These are phyloP conservation scores for Triticum monococcum DNA, from an alignment of 176 grass and related monocot species.

Conservation along the genomic window DNA sequence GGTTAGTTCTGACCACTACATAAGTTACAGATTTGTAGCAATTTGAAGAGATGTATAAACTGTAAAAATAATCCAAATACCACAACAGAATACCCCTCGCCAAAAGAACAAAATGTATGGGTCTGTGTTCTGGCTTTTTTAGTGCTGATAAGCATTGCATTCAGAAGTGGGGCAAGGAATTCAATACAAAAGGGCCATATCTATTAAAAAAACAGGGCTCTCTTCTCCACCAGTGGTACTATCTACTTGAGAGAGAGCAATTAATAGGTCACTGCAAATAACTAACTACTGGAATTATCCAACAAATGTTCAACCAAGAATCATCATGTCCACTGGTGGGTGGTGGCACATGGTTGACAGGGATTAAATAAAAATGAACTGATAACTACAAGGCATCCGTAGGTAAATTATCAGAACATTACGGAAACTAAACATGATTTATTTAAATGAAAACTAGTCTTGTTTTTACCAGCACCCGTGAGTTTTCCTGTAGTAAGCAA, in stretches of 20 bases:
- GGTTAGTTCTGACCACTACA: background rate
- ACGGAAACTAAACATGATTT: background rate
- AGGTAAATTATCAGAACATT: background rate
- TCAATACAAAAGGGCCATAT: background rate
- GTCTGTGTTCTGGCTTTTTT: background rate
- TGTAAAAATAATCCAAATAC: background rate
- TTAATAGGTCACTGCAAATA: no score
- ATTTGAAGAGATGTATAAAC: background rate
- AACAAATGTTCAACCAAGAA: slow-evolving; percentile 13
- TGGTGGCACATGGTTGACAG: background rate
- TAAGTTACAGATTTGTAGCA: background rate
- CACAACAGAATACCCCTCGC: background rate
- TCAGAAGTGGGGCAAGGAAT: background rate
- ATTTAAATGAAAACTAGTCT: background rate
- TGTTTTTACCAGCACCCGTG: background rate
- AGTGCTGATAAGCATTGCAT: background rate
- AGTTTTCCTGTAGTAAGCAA: background rate
- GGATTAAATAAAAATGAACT: background rate
- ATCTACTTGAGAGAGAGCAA: no score
- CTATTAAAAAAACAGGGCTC: background rate
- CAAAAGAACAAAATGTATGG: background rate
- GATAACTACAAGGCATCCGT: background rate
- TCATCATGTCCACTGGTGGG: background rate
- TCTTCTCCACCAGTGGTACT: background rate
- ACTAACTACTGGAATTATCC: background rate